Conservation (phyloP, 257 asterid genomes). For the Lavandula angustifolia region DNA sequence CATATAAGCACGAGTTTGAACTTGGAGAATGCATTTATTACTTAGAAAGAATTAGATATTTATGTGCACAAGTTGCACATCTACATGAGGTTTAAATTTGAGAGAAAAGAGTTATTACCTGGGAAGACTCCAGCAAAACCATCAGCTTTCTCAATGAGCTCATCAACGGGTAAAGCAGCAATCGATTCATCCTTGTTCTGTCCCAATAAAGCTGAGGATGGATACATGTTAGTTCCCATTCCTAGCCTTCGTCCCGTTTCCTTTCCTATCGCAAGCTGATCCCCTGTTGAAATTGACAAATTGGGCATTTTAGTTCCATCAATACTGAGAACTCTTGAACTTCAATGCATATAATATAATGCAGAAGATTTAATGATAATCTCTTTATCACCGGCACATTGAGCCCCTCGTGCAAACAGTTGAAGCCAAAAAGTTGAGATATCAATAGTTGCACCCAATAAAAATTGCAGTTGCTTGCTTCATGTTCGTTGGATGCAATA, state of each 20-base stretch:
- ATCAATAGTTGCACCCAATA: neutral
- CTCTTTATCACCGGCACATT: neutral
- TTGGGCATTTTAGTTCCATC: constrained; percentile 17
- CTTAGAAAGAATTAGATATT: neutral
- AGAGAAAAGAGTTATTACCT: constrained; percentile 44
- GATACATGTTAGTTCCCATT: constrained; percentile 99
- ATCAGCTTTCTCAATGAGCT: constrained; percentile 96
- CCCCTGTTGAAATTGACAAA: constrained; percentile 55
- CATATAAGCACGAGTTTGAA: constrained; percentile 3
- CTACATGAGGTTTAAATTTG: neutral
- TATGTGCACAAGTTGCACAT: neutral
- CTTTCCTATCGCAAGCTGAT: constrained; percentile 93
- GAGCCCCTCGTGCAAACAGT: neutral
- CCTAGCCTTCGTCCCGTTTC: constrained; percentile 97
- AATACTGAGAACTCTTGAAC: neutral
- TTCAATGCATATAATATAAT: neutral
- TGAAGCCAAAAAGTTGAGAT: neutral
- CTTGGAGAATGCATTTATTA: neutral
- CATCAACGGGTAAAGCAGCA: constrained; percentile 87
- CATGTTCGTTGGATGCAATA: neutral
- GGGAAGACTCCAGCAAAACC: constrained; percentile 99
- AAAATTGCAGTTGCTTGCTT: constrained; percentile 2
- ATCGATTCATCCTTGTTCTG: constrained; percentile 93
- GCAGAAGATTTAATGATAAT: neutral
- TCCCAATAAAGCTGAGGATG: constrained; percentile 92